Conservation (phyloP, 768 basidiomycete genomes). For the Thelephora ganbajun region DNA sequence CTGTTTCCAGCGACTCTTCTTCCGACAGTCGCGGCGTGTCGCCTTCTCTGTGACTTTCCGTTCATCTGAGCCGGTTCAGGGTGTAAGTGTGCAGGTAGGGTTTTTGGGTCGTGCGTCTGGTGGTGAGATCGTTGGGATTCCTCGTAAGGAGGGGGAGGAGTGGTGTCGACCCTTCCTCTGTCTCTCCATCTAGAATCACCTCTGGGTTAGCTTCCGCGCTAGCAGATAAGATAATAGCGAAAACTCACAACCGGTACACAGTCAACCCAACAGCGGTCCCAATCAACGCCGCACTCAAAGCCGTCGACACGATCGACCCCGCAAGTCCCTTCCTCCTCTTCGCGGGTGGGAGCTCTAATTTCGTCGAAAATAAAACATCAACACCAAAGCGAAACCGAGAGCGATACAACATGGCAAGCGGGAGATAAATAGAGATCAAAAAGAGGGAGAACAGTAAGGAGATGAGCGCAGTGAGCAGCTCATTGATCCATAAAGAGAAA, state of each 20-base stretch:
- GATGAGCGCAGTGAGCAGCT: neutral
- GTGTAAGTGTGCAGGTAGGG: no score
- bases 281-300: constrained; percentile 74
- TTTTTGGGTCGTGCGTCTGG: neutral
- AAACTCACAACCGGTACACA: constrained; percentile 70
- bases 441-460: constrained; percentile 16
- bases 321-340: constrained; percentile 75
- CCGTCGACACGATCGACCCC: constrained; percentile 72
- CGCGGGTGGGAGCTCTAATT: constrained; percentile 56
- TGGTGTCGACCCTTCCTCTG: constrained; percentile 40
- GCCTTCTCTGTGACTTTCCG: no score
- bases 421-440: constrained; percentile 29
- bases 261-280: constrained; percentile 80
- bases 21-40: no score
- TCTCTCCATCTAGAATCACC: constrained; percentile 53
- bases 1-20: no score
- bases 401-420: constrained; percentile 4
- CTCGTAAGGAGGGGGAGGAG: constrained; percentile 50
- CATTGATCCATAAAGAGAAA: constrained; percentile 1
- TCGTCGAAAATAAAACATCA: constrained; percentile 17
- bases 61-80: no score
- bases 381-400: constrained; percentile 10
- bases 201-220: constrained; percentile 1
- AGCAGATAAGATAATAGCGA: neutral
- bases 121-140: constrained; percentile 20